A percentile compares a stretch with the other conserved stretches of the same genome.
Conservation (phyloP, 352 stramenopile genomes). For the Globisporangium paroecandrum region DNA sequence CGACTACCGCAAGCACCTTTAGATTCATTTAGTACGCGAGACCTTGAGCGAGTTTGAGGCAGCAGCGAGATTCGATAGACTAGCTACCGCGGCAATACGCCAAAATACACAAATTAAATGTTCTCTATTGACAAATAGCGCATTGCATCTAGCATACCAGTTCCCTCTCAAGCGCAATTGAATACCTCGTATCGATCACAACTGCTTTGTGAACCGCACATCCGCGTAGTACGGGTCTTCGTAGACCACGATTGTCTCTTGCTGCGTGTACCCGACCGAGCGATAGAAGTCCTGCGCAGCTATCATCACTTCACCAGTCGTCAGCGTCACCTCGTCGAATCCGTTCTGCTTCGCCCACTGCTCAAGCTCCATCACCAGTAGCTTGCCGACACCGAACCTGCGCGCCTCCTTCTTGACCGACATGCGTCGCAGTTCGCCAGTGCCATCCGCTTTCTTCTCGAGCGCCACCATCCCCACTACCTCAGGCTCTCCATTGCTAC, state of each 20-base stretch:
- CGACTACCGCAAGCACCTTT: constrained; percentile 34
- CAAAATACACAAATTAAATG: background rate
- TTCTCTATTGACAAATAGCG: background rate
- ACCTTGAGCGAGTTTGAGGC: background rate
- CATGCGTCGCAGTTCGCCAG: constrained; percentile 37
- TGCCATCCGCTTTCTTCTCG: constrained; percentile 15
- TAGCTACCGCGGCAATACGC: background rate
- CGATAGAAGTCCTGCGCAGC: constrained; percentile 29
- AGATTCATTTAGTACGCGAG: background rate
- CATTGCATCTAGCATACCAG: background rate
- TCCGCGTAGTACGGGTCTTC: constrained; percentile 26
- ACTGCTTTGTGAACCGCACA: constrained; percentile 26
- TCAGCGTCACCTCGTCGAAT: constrained; percentile 33
- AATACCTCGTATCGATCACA: background rate
- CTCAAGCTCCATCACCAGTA: constrained; percentile 37
- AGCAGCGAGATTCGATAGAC: background rate
- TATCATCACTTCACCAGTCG: constrained; percentile 25
- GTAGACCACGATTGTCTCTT: constrained; percentile 16
- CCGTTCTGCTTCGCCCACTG: constrained; percentile 26
- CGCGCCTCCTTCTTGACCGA: constrained; percentile 35
- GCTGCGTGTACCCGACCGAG: constrained; percentile 25
- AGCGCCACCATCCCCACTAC: constrained; percentile 25
- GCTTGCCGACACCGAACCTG: constrained; percentile 31
- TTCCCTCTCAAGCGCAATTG: too few relatives aligned
- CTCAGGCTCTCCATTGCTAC: background rate